A percentile compares a stretch with the other conserved stretches of the same genome.
Conservation (phyloP, 345 rosid species). For the Gynandropsis gynandra region DNA sequence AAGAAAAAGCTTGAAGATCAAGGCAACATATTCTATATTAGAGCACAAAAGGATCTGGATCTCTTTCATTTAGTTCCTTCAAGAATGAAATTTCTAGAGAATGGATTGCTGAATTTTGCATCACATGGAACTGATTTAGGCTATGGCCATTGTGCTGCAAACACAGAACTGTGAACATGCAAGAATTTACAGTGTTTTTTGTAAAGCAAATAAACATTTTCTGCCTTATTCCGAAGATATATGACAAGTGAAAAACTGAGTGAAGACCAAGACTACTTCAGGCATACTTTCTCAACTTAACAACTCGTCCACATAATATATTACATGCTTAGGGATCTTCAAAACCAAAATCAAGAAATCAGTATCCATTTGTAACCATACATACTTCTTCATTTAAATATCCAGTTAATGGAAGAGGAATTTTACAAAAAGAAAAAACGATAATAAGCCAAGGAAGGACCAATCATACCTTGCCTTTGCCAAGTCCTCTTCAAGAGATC, state of each 20-base stretch:
- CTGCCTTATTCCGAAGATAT: too few relatives aligned
- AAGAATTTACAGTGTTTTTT: background rate
- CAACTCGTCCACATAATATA: constrained; percentile 3
- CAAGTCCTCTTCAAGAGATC: constrained; percentile 74
- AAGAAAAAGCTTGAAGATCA: constrained; percentile 2
- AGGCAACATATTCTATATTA: background rate
- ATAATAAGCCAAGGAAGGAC: background rate
- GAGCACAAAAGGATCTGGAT: constrained; percentile 1
- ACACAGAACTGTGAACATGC: background rate
- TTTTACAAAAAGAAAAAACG: too few relatives aligned
- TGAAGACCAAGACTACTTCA: background rate
- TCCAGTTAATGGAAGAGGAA: constrained; percentile 1
- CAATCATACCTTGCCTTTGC: constrained; percentile 52
- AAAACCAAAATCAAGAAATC: background rate
- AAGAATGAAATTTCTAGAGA: too few relatives aligned
- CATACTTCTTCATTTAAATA: background rate
- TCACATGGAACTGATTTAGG: constrained; percentile 8
- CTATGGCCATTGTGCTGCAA: background rate
- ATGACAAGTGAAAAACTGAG: too few relatives aligned
- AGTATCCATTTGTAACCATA: background rate
- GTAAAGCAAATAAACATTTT: too few relatives aligned
- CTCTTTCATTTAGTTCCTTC: constrained; percentile 1
- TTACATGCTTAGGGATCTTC: background rate
- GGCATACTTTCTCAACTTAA: background rate
- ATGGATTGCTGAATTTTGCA: background rate